Conservation (phyloP, 371 early-diverging fungal species). For the Batkoa obscura region DNA sequence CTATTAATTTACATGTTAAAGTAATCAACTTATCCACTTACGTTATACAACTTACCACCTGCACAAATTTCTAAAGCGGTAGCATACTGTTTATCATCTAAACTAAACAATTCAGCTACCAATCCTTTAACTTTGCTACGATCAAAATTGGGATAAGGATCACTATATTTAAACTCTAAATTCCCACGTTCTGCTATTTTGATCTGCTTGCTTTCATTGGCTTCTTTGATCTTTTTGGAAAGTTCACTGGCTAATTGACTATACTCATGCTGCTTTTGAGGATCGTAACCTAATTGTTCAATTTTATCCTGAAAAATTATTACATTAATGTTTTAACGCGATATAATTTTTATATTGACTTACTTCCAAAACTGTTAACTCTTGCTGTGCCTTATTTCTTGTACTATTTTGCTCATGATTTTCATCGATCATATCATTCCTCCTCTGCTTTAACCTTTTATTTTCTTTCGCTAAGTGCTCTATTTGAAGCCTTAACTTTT, state of each 20-base stretch:
- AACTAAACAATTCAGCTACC: conserved; percentile 66
- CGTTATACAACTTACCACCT: conserved; percentile 81
- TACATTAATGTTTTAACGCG: background rate
- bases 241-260: background rate
- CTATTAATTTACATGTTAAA: background rate
- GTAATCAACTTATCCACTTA: conserved; percentile 11
- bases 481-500: conserved; percentile 11
- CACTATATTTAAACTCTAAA: conserved; percentile 45
- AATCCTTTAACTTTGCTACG: conserved; percentile 74
- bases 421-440: conserved; percentile 1
- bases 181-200: conserved; percentile 20
- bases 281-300: conserved; percentile 25
- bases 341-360: background rate
- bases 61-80: conserved; percentile 87
- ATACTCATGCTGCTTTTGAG: conserved; percentile 21
- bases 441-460: conserved; percentile 25
- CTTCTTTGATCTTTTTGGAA: conserved; percentile 10
- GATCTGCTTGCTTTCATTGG: conserved; percentile 7
- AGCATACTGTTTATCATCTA: conserved; percentile 41
- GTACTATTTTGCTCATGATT: conserved; percentile 14
- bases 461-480: conserved; percentile 38
- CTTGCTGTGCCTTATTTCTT: conserved; percentile 23
- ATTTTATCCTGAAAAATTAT: conserved; percentile 10
- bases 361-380: conserved; percentile 17
- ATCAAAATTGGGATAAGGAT: conserved; percentile 71